Base-by-base conservation (phyloP, 2,329 filamentous ascomycete genomes). In the Trichoderma sp. region DNA sequence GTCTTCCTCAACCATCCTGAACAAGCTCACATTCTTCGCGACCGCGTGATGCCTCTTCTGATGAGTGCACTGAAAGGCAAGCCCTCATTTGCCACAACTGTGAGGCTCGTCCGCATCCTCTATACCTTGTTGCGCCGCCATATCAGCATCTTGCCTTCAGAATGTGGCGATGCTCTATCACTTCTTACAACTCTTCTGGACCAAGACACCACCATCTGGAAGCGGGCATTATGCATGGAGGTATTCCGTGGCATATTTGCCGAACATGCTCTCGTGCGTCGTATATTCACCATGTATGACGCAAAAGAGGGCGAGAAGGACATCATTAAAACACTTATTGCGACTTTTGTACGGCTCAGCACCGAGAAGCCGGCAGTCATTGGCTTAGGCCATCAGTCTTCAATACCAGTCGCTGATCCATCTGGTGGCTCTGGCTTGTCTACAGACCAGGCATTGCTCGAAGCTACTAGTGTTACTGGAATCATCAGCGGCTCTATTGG, bases 341-440 rank as follows among this genome's bases (percentile, higher is more conserved):
- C 93, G 11, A 91, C 92, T 0, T 95, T 99, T 78, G 96, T 98
- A n/a, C 90, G 94, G 15, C 84, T 98, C 9, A 95, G 95, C 69
- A 94, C 94, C 0, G 96, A 99, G 78, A 97, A 94, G 77, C 96
- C 96, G 1, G 85, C 88, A 0, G 86, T 97, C 30, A 98, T 99
- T 73, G 96, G 96, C 0, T 88, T 98, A 3, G 92, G 95, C 5
- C 91, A 93, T 73, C 94, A 97, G 76, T 98, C 96, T 1, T 95
- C 94, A 0, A 88, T 95, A 39, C 94, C 96, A 6, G 87, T 88
- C 0, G 86, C 87, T 9, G 85, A 85, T 55, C 55, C 88, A 20
- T 87, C 88, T 5, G 85, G 86, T 39, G 85, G 84, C 55, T 85
- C 85, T 64, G 88, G 89, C 53, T 83, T 84, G 4, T 87, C 90